phyloP scores from a whole-genome alignment of 2,329 filamentous ascomycete genomes.

The Fusarium continuum region DNA sequence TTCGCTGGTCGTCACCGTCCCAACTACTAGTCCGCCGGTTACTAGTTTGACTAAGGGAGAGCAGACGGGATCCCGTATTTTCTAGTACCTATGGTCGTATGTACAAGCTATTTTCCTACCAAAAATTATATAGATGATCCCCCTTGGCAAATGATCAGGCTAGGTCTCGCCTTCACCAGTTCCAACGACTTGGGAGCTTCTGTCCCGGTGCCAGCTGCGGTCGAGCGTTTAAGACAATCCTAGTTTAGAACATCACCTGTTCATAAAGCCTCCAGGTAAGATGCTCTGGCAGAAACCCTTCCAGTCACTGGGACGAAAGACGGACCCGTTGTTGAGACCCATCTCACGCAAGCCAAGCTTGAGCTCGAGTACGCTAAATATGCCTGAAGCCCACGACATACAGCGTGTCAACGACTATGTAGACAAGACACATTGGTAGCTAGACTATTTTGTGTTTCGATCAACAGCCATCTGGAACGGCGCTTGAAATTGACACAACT shows the following conservation, averaged over 20 bases:
- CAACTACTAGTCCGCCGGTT: slow-evolving; percentile 5
- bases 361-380: background rate
- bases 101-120: background rate
- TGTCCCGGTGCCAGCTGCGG: too few relatives aligned
- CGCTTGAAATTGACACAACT: too few relatives aligned
- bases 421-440: fast-evolving
- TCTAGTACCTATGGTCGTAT: slow-evolving; percentile 3
- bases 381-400: background rate
- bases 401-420: background rate
- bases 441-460: too few relatives aligned
- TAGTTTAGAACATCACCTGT: too few relatives aligned
- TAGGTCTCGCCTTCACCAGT: too few relatives aligned
- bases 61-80: slow-evolving; percentile 8
- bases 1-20: slow-evolving; percentile 7
- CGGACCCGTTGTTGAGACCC: too few relatives aligned
- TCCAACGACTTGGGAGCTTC: too few relatives aligned
- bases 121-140: background rate
- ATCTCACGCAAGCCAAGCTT: background rate
- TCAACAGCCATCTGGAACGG: too few relatives aligned
- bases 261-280: background rate
- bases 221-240: too few relatives aligned
- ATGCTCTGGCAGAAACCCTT: fast-evolving
- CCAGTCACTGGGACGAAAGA: fast-evolving
- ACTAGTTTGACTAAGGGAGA: slow-evolving; percentile 1
- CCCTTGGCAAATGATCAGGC: too few relatives aligned